Evolutionary conservation across 768 basidiomycete genomes (phyloP), one percentile per base, ranked within the genome.

Genomic region (Leccinum ochraceum): DNA sequence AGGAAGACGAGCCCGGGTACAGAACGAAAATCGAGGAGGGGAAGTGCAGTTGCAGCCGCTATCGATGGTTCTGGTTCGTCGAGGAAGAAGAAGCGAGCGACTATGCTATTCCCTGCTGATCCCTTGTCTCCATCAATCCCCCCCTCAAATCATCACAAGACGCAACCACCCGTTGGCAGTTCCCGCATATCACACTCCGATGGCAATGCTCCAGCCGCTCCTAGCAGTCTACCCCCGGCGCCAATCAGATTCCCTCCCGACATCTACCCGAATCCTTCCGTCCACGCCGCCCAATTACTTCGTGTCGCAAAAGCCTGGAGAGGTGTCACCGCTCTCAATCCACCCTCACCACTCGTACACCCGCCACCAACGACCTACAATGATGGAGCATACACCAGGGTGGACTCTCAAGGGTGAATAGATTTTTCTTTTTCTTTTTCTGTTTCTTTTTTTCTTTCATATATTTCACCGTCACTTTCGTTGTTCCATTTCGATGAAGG

Each of bases 231-330:
- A 22, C 63, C 63, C 5, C 68, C 69, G 62, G 59, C 62, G 39
- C 63, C 70, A 56, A 80, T 87, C 58, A 78, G 82, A 52, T 71
- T 72, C 24, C 71, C 71, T 34, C 63, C 70, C 17, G 72, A 72
- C 37, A 56, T 63, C 8, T 73, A 73, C 30, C 65, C 71, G 6
- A 67, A 72, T 16, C 71, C 71, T 48, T 61, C 80, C 48, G 79
- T 81, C 3, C 78, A 84, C 10, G 75, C n/a, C n/a, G n/a, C 78
- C 37, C 81, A 77, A 42, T 79, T 90, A 2, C 78, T 80, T n/a
- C 75, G 77, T n/a, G 81, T 84, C 17, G 87, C 88, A 11, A 78
- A 81, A 22, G 74, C 80, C 17, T 91, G 88, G 88, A 76, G 89
- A 9, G 88, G 89, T 2, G 75, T 90, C 32, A 82, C 84, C n/a